These are phyloP conservation scores for Lindgomyces ingoldianus DNA, from an alignment of 495 filamentous ascomycete species.

Conservation along the genomic window DNA sequence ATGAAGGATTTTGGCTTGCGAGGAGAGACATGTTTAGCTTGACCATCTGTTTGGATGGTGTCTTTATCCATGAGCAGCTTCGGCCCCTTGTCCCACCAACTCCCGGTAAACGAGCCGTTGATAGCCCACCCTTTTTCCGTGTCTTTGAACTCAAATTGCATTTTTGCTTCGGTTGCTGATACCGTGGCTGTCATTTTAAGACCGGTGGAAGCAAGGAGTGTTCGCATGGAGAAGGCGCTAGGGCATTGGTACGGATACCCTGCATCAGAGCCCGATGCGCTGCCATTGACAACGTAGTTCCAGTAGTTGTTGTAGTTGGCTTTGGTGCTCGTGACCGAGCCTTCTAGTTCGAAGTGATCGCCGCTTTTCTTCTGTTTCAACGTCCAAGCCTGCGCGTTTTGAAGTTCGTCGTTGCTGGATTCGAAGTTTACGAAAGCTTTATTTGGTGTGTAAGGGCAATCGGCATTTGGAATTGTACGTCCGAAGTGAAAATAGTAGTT, in stretches of 20 bases:
- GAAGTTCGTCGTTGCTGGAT: slow-evolving; percentile 6
- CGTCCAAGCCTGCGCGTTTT: neutral
- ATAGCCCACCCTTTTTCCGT: neutral
- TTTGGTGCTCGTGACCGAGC: neutral
- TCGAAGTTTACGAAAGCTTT: slow-evolving; percentile 18
- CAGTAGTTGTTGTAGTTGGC: slow-evolving; percentile 5
- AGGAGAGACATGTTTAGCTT: slow-evolving; percentile 1
- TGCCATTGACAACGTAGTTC: slow-evolving; percentile 14
- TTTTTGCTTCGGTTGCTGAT: neutral
- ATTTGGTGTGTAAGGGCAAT: slow-evolving; percentile 7
- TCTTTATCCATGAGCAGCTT: neutral
- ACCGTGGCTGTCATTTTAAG: slow-evolving; percentile 8
- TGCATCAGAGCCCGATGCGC: neutral
- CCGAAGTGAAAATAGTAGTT: slow-evolving; percentile 10
- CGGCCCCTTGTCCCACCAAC: slow-evolving; percentile 5
- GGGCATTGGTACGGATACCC: neutral
- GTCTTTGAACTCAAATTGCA: slow-evolving; percentile 8
- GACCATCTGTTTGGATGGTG: slow-evolving; percentile 9
- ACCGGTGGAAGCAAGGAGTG: neutral
- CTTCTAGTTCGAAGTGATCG: slow-evolving; percentile 2
- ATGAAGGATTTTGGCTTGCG: neutral
- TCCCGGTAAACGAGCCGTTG: slow-evolving; percentile 1
- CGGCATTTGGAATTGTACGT: neutral
- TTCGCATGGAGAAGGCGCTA: neutral
- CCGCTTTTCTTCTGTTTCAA: slow-evolving; percentile 1